A percentile compares a stretch with the other conserved stretches of the same genome.
Evolutionary conservation across 768 basidiomycete genomes (phyloP).

Genomic region (Kwoniella heveanensis): DNA sequence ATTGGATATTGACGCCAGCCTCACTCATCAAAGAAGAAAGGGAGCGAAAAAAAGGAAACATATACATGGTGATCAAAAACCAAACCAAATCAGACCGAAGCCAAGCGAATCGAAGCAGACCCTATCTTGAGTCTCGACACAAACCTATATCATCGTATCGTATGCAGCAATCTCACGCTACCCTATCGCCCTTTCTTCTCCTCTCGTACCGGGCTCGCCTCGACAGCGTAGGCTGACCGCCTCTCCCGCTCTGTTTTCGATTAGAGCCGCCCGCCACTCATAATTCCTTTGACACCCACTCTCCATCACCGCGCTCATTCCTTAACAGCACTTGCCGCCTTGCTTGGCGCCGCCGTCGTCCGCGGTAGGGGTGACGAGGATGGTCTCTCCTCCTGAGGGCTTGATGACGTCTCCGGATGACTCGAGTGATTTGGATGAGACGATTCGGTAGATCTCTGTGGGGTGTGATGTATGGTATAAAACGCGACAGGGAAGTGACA

Average conservation of each 20-base stretch:
- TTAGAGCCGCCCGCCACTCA: too few species aligned
- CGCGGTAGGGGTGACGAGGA: conserved; percentile 74
- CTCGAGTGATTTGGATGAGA: conserved; percentile 92
- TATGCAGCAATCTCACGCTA: too few species aligned
- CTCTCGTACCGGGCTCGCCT: too few species aligned
- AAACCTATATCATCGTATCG: background rate
- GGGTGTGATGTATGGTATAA: background rate
- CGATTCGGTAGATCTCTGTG: conserved; percentile 94
- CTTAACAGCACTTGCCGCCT: conserved; percentile 58
- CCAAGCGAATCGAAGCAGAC: too few species aligned
- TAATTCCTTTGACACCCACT: too few species aligned
- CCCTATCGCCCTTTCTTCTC: too few species aligned
- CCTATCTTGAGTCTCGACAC: background rate
- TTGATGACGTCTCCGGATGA: conserved; percentile 76
- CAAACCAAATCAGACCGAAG: conserved; percentile 1
- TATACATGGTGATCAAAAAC: background rate
- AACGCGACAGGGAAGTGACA: background rate
- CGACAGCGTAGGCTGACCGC: too few species aligned
- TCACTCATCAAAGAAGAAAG: too few species aligned
- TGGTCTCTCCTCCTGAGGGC: conserved; percentile 72
- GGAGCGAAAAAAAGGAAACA: too few species aligned
- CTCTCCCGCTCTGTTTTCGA: too few species aligned
- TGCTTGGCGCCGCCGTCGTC: conserved; percentile 58
- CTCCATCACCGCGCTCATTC: background rate
- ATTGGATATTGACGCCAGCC: too few species aligned